Evolutionary conservation across 2,329 filamentous ascomycete genomes (phyloP).

Genomic region (Conoideocrella luteorostrata): DNA sequence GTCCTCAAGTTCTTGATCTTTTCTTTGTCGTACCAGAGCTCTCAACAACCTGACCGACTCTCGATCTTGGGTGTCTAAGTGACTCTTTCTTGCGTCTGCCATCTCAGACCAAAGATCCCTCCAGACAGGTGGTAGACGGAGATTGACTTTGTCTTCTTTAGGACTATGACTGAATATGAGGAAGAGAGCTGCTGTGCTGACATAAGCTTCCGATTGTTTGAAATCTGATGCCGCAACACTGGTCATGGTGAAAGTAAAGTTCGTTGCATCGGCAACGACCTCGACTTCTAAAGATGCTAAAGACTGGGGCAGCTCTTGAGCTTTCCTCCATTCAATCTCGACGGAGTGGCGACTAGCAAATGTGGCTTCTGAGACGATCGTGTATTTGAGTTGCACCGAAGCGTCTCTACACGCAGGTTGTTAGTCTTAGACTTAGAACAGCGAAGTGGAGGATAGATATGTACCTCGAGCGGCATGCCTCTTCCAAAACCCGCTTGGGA

Average conservation of each 20-base stretch:
- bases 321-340: conserved; percentile 71
- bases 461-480: conserved; percentile 76
- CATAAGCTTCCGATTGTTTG: conserved; percentile 80
- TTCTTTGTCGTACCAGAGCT: conserved; percentile 59
- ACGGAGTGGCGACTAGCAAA: conserved; percentile 73
- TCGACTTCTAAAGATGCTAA: conserved; percentile 34
- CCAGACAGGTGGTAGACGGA: conserved; percentile 74
- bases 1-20: conserved; percentile 64
- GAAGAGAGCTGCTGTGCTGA: conserved; percentile 77
- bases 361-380: conserved; percentile 62
- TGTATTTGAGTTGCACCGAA: conserved; percentile 59
- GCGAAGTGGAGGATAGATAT: too few relatives aligned
- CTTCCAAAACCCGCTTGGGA: conserved; percentile 72
- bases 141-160: conserved; percentile 79
- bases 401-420: conserved; percentile 50
- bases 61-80: conserved; percentile 66
- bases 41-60: conserved; percentile 61
- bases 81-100: conserved; percentile 60
- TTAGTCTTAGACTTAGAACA: background rate
- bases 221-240: conserved; percentile 65
- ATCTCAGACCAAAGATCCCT: conserved; percentile 82
- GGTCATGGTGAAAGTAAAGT: conserved; percentile 66
- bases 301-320: conserved; percentile 46
- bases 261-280: conserved; percentile 38
- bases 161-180: conserved; percentile 68